phyloP scores from a whole-genome alignment of 2,329 filamentous ascomycete species.

The Teratosphaeria pseudoeucalypti region DNA sequence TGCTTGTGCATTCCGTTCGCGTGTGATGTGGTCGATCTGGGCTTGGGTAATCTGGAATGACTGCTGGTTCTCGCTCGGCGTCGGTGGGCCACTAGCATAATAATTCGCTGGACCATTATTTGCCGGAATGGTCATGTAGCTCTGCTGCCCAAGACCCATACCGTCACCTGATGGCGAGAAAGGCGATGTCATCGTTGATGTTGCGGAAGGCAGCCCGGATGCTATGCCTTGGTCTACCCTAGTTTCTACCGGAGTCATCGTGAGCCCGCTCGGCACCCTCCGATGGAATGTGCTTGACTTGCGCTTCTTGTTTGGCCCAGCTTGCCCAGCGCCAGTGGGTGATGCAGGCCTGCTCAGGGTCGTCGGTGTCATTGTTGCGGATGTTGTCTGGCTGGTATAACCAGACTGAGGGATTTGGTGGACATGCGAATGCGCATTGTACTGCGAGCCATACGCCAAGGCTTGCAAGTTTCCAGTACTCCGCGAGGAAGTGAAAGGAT shows the following conservation, averaged over 20 bases:
- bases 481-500: constrained; percentile 46
- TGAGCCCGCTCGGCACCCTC: constrained; percentile 61
- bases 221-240: constrained; percentile 47
- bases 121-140: constrained; percentile 24
- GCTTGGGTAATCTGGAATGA: constrained; percentile 11
- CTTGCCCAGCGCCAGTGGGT: constrained; percentile 45
- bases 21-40: constrained; percentile 12
- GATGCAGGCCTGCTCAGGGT: constrained; percentile 65
- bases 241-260: constrained; percentile 53
- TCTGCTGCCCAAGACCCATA: constrained; percentile 10
- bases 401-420: constrained; percentile 23
- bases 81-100: constrained; percentile 23
- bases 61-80: constrained; percentile 18
- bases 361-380: constrained; percentile 45
- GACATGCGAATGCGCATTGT: constrained; percentile 25
- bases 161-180: constrained; percentile 34
- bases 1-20: constrained; percentile 15
- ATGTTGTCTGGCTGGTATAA: constrained; percentile 27
- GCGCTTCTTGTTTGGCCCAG: constrained; percentile 67
- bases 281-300: constrained; percentile 45
- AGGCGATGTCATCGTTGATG: constrained; percentile 19
- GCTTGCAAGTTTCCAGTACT: constrained; percentile 54
- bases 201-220: constrained; percentile 18
- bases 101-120: constrained; percentile 19
- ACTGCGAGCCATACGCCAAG: constrained; percentile 32